These are phyloP conservation scores for Lactarius sp. DNA, from an alignment of 768 basidiomycete genomes.

Conservation along the genomic window DNA sequence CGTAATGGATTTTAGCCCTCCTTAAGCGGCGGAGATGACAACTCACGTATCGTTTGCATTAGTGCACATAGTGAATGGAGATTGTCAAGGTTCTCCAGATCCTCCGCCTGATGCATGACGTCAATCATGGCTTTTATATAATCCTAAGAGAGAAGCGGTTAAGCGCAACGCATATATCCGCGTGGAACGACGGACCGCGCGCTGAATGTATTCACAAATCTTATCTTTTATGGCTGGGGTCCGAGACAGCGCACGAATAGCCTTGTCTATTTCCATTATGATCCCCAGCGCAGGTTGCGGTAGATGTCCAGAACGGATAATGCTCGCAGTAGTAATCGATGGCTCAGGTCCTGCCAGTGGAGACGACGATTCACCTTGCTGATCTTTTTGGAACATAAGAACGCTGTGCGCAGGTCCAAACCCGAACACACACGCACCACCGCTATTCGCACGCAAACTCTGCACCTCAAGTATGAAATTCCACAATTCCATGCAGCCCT, in stretches of 20 bases:
- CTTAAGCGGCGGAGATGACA: background rate
- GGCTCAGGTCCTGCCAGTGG: constrained; percentile 55
- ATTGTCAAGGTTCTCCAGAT: constrained; percentile 85
- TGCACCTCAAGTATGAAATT: constrained; percentile 93
- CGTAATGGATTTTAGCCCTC: background rate
- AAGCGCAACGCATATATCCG: constrained; percentile 13
- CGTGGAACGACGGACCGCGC: constrained; percentile 52
- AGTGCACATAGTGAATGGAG: constrained; percentile 86
- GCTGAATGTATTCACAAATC: constrained; percentile 85
- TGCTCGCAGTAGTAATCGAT: constrained; percentile 53
- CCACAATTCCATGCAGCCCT: constrained; percentile 96
- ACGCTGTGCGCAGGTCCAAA: constrained; percentile 3
- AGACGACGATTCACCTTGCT: constrained; percentile 48
- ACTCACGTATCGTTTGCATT: constrained; percentile 91
- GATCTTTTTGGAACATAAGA: constrained; percentile 39
- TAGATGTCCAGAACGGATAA: constrained; percentile 67
- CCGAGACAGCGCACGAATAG: constrained; percentile 69
- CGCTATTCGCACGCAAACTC: constrained; percentile 60
- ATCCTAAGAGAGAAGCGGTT: constrained; percentile 43
- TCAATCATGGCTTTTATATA: constrained; percentile 85
- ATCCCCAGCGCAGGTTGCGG: constrained; percentile 74
- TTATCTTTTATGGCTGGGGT: constrained; percentile 73
- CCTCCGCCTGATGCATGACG: constrained; percentile 85
- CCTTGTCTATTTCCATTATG: constrained; percentile 72
- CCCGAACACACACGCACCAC: constrained; percentile 43